A percentile compares a stretch with the other conserved stretches of the same genome.
phyloP scores from a whole-genome alignment of 2,329 filamentous ascomycete genomes.

The Hypoxylon sp. region DNA sequence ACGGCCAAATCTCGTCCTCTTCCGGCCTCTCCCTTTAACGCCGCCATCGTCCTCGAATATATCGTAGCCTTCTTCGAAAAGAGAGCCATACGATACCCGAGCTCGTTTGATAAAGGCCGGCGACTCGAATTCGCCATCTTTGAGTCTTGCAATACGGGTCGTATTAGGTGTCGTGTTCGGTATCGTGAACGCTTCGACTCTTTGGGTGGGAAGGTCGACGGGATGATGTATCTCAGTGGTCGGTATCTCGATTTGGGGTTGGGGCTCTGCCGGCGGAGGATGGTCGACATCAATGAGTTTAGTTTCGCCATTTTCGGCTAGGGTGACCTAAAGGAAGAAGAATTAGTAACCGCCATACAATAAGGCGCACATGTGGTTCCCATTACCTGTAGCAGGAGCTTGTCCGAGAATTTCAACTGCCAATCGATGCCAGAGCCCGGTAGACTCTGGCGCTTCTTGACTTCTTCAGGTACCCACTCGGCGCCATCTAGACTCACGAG shows the following conservation, averaged over 20 bases:
- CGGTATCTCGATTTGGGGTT: slow-evolving; percentile 27
- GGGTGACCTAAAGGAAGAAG: slow-evolving; percentile 57
- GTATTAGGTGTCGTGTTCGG: slow-evolving; percentile 58
- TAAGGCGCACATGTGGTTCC: not conserved
- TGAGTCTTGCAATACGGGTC: slow-evolving; percentile 55
- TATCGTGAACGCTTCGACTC: slow-evolving; percentile 39
- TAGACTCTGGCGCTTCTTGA: slow-evolving; percentile 60
- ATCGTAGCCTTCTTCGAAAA: slow-evolving; percentile 75
- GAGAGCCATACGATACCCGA: slow-evolving; percentile 77
- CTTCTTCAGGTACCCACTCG: slow-evolving; percentile 72
- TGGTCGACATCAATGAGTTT: slow-evolving; percentile 69
- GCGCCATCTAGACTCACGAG: slow-evolving; percentile 78
- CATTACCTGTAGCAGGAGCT: slow-evolving; percentile 64
- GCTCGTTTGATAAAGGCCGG: slow-evolving; percentile 84
- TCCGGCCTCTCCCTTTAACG: slow-evolving; percentile 73
- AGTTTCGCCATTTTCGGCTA: slow-evolving; percentile 63
- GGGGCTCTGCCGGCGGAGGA: slow-evolving; percentile 45
- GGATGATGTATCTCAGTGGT: slow-evolving; percentile 39
- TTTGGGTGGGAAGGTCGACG: slow-evolving; percentile 27
- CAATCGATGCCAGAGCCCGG: slow-evolving; percentile 69
- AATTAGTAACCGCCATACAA: slow-evolving; percentile 16
- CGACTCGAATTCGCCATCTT: slow-evolving; percentile 75
- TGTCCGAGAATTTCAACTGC: slow-evolving; percentile 70
- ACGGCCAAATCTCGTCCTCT: slow-evolving; percentile 78
- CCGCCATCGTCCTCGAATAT: slow-evolving; percentile 79